phyloP scores from a whole-genome alignment of 257 asterid species.

The Gentiana macrophylla region DNA sequence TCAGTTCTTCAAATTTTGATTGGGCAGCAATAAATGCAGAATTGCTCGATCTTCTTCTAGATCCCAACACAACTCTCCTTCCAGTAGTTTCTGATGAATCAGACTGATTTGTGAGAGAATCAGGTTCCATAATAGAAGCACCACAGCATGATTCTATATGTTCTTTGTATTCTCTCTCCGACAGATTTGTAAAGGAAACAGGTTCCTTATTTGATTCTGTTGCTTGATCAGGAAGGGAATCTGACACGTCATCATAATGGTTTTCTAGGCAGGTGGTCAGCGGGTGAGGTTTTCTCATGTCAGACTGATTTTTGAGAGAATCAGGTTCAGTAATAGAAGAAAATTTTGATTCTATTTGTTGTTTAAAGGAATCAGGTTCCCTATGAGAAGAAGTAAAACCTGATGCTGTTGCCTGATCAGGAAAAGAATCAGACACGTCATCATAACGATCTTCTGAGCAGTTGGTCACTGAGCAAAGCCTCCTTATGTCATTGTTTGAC shows the following conservation, averaged over 20 bases:
- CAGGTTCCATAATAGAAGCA: constrained; percentile 23
- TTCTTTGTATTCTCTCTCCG: constrained; percentile 8
- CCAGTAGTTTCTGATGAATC: constrained; percentile 42
- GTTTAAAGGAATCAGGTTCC: too few species aligned
- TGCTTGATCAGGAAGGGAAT: constrained; percentile 23
- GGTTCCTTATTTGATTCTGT: constrained; percentile 24
- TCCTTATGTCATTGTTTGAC: constrained; percentile 5
- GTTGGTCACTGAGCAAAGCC: background rate
- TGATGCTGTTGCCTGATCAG: constrained; percentile 19
- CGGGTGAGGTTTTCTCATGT: constrained; percentile 11
- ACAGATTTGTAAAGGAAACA: constrained; percentile 16
- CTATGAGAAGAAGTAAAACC: constrained; percentile 8
- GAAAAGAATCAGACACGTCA: constrained; percentile 23
- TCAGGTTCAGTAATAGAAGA: too few species aligned
- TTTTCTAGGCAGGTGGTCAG: constrained; percentile 22
- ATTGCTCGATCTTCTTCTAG: constrained; percentile 60
- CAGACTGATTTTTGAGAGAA: background rate
- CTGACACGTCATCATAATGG: constrained; percentile 14
- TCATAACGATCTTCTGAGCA: background rate
- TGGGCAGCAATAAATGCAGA: constrained; percentile 88
- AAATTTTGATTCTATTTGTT: too few species aligned
- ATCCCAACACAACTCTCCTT: constrained; percentile 23
- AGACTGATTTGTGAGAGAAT: constrained; percentile 16
- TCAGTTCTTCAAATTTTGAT: constrained; percentile 75
- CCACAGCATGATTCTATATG: too few species aligned